A percentile compares a stretch with the other conserved stretches of the same genome.
phyloP scores from a whole-genome alignment of 805 yeast species.

The Yarrowia yakushimensis region DNA sequence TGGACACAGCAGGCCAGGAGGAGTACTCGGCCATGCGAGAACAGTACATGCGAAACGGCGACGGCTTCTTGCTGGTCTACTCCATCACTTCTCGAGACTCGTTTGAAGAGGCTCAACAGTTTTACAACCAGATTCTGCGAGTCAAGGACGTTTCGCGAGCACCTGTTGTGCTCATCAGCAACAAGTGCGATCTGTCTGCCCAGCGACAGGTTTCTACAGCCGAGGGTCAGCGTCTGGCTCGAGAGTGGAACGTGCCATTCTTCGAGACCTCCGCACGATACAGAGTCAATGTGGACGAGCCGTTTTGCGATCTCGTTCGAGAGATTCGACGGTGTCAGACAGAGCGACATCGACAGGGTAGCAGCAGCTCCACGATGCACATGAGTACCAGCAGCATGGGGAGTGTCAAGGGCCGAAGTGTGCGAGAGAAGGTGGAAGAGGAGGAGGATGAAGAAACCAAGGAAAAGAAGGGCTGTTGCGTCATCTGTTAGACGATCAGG shows the following conservation, averaged over 20 bases:
- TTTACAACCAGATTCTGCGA: slow-evolving; percentile 72
- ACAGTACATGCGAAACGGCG: slow-evolving; percentile 94
- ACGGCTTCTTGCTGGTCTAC: slow-evolving; percentile 86
- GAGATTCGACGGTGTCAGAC: slow-evolving; percentile 32
- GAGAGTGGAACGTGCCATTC: slow-evolving; percentile 58
- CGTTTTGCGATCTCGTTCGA: slow-evolving; percentile 54
- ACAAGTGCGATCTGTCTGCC: slow-evolving; percentile 74
- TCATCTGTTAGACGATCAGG: neutral
- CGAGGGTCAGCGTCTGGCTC: slow-evolving; percentile 78
- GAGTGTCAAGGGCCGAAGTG: slow-evolving; percentile 22
- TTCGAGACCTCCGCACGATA: slow-evolving; percentile 93
- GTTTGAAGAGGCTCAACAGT: slow-evolving; percentile 77
- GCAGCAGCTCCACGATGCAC: neutral
- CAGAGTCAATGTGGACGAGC: slow-evolving; percentile 83
- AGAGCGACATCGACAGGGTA: slow-evolving; percentile 27
- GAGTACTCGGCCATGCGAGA: slow-evolving; percentile 92
- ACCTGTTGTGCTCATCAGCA: slow-evolving; percentile 90
- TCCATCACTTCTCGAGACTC: slow-evolving; percentile 78
- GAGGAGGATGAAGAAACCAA: neutral
- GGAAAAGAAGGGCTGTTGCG: slow-evolving; percentile 20
- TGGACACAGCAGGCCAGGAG: slow-evolving; percentile 98
- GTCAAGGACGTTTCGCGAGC: slow-evolving; percentile 49
- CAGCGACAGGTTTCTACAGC: slow-evolving; percentile 77
- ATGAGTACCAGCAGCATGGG: slow-evolving; percentile 14
- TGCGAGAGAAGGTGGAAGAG: slow-evolving; percentile 2